phyloP scores from a whole-genome alignment of 2,329 filamentous ascomycete species.

The Xenosphaeropsis pyriputrescens region DNA sequence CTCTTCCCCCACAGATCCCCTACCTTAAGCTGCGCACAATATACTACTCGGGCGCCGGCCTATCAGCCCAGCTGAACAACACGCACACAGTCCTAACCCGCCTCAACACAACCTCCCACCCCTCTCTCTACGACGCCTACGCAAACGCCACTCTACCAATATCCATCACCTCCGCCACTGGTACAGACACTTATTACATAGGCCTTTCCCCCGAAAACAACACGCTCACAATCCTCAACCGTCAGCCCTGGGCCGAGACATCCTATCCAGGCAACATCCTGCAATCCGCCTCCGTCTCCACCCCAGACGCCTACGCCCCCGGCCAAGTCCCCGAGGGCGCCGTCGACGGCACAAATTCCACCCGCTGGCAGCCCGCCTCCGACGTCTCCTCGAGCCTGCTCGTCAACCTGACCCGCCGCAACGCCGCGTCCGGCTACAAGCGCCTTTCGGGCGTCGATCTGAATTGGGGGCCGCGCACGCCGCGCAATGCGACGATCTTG shows the following conservation, averaged over 20 bases:
- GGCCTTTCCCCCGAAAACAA: conserved; percentile 21
- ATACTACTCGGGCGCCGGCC: conserved; percentile 51
- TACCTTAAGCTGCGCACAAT: conserved; percentile 45
- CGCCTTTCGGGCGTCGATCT: conserved; percentile 35
- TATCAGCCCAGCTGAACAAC: conserved; percentile 43
- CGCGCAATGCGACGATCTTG: conserved; percentile 33
- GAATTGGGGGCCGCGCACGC: conserved; percentile 44
- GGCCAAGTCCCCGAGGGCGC: conserved; percentile 57
- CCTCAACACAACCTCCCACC: conserved; percentile 21
- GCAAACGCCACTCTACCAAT: conserved; percentile 39
- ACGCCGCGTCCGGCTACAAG: conserved; percentile 15
- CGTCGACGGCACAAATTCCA: conserved; percentile 50
- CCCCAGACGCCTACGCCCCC: conserved; percentile 30
- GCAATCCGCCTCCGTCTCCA: conserved; percentile 43
- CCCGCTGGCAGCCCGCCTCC: conserved; percentile 49
- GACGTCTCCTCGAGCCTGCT: conserved; percentile 37
- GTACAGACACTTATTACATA: conserved; percentile 27
- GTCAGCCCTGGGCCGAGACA: conserved; percentile 34
- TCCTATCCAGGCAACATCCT: conserved; percentile 45
- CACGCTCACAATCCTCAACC: conserved; percentile 40
- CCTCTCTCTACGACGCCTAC: conserved; percentile 40
- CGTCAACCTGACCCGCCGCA: conserved; percentile 27
- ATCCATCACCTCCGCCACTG: conserved; percentile 29
- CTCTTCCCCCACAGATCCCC: conserved; percentile 43
- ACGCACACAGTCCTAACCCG: conserved; percentile 50